These are phyloP conservation scores for Telfairia occidentalis DNA, from an alignment of 331 rosid genomes.

Conservation along the genomic window DNA sequence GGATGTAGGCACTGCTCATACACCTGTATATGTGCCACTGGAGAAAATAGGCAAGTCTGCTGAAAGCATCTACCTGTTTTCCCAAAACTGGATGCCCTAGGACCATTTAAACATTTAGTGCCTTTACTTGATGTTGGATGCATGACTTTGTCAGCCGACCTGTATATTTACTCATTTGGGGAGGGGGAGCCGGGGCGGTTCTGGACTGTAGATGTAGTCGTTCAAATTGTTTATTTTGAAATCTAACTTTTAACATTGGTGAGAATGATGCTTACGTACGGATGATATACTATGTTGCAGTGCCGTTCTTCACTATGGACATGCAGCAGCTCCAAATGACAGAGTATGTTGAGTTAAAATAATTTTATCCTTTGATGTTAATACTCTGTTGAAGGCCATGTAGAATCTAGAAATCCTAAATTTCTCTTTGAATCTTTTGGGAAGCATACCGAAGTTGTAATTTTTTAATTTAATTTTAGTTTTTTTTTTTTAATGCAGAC, in stretches of 20 bases:
- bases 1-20: slow-evolving; percentile 95
- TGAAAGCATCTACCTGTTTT: background rate
- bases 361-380: background rate
- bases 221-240: background rate
- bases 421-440: background rate
- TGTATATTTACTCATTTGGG: background rate
- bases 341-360: slow-evolving; percentile 28
- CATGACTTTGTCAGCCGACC: background rate
- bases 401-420: background rate
- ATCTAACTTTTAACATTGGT: background rate
- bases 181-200: background rate
- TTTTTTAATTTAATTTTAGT: slow-evolving; percentile 3
- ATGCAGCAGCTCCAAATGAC: slow-evolving; percentile 95
- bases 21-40: slow-evolving; percentile 89
- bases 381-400: background rate
- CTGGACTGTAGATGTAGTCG: background rate
- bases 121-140: background rate
- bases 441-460: background rate
- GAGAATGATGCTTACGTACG: slow-evolving; percentile 16
- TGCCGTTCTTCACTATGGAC: slow-evolving; percentile 86
- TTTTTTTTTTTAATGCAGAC: slow-evolving; percentile 47
- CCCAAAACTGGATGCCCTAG: background rate
- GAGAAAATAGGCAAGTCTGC: slow-evolving; percentile 53
- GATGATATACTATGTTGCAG: slow-evolving; percentile 33
- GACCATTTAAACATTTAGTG: background rate